Base-by-base conservation (phyloP, 345 rosid genomes). In the Odontarrhena argentea region DNA sequence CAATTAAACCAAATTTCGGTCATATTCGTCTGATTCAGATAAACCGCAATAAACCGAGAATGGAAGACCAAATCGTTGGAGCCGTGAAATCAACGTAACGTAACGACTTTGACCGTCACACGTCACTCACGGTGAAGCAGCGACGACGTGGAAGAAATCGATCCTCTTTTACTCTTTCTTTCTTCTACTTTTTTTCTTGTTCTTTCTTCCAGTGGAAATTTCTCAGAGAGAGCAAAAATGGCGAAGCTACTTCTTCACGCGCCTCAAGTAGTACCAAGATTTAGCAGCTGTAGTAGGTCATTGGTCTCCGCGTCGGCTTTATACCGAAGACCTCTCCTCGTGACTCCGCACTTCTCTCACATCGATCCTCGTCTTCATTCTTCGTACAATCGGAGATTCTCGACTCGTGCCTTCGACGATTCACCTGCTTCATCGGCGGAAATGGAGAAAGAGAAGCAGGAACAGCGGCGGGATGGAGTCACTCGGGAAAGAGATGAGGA, bases 381-480 rank as follows among this genome's bases (percentile, higher is more conserved):
- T 40, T 75, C 13, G 7, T 48, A 11, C 61, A 68, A 2, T 56
- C 63, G 54, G 34, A 59, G 74, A 50, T 64, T 85, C 60, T 79
- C 92, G 9, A 63, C 77, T 57, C 80, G 83, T 41, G 88, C 96
- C 34, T 88, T 88, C 65, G 95, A 83, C 44, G 88, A 82, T 35
- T 86, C 89, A 6, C 13, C 68, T 60, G 37, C 57, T 63, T 79
- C 87, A 3, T 54, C 93, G 38, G 6, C 63, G 9, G 43, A 67
- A 3, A 76, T 73, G 8, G 69, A 75, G 48, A 73, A 76, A 63
- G 64, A 64, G 24, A 53, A 65, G 32, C 75, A 60, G 35, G 70
- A 69, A 15, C 50, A 63, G 40, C 74, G 43, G 36, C 62, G 34
- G 12, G 46, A 45, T 65, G 64, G 30, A 43, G 63, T 24, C 50